phyloP scores from a whole-genome alignment of 768 basidiomycete species.

The Pulveroboletus sp. region DNA sequence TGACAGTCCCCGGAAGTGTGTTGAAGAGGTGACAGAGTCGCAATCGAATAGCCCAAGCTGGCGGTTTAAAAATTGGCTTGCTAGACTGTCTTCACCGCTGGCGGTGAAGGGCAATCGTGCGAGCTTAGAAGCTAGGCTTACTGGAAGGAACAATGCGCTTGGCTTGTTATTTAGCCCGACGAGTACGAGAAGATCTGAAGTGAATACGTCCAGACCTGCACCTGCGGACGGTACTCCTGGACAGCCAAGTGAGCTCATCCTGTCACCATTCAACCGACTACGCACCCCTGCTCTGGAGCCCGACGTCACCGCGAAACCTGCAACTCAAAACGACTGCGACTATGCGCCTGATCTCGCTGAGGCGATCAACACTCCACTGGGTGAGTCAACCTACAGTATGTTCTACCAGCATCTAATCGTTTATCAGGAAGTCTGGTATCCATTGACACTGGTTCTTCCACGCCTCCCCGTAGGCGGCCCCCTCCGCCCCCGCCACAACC shows the following conservation, averaged over 20 bases:
- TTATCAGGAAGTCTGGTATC: conserved; percentile 1
- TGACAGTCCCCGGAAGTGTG: conserved; percentile 1
- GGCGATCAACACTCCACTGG: not conserved
- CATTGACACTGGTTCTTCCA: not conserved
- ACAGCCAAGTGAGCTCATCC: not conserved
- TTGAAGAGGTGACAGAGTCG: not conserved
- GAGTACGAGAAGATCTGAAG: not conserved
- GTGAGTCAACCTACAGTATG: conserved; percentile 1
- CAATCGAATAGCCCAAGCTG: not conserved
- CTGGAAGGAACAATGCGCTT: not conserved
- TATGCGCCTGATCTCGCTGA: not conserved
- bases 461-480: conserved; percentile 1
- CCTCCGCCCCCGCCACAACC: not conserved
- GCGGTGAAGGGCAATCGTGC: not conserved
- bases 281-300: not conserved
- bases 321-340: not conserved
- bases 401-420: not conserved
- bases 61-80: not conserved
- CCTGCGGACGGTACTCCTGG: not conserved
- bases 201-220: too few relatives aligned
- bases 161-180: not conserved
- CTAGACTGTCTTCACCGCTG: conserved; percentile 1
- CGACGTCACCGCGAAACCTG: not conserved
- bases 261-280: not conserved
- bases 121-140: not conserved